Evolutionary conservation across 352 stramenopile genomes (phyloP).

Genomic region (Pythium apleroticum): DNA sequence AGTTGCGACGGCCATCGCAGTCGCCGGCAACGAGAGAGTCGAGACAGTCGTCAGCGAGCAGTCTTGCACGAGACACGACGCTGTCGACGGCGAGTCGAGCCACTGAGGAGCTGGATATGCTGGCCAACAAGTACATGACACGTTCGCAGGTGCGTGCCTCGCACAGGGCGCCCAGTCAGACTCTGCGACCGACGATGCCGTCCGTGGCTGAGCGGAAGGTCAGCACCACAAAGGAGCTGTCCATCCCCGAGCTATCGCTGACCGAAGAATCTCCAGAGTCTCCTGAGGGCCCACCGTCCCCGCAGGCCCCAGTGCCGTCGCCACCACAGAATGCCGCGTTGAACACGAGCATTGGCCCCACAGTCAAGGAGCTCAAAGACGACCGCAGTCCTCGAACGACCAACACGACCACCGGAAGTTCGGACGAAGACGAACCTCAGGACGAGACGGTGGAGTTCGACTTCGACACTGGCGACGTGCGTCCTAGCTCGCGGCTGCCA

Average conservation of each 20-base stretch:
- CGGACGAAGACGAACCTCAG: constrained; percentile 15
- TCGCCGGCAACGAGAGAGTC: background rate
- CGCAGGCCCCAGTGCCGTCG: background rate
- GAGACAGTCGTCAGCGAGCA: background rate
- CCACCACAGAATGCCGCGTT: background rate
- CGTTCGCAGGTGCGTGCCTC: background rate
- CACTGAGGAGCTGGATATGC: constrained; percentile 30
- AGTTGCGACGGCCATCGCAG: background rate
- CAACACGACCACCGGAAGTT: constrained; percentile 23
- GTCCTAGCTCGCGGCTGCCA: constrained; percentile 21
- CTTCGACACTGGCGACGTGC: constrained; percentile 27
- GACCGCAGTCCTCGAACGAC: constrained; percentile 31
- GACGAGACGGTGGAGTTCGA: constrained; percentile 30
- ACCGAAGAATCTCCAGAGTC: background rate
- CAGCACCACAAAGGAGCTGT: background rate
- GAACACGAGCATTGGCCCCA: background rate
- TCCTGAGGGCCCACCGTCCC: background rate
- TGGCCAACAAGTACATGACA: constrained; percentile 27
- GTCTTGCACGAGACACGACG: background rate
- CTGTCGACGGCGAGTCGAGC: constrained; percentile 14
- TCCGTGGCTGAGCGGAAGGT: background rate
- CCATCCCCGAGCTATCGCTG: background rate
- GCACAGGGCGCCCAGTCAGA: background rate
- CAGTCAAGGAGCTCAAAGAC: constrained; percentile 13
- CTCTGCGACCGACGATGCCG: background rate